Base-by-base conservation (phyloP, 192 early-diverging fungal genomes). In the Jimgerdemannia lactiflua region DNA sequence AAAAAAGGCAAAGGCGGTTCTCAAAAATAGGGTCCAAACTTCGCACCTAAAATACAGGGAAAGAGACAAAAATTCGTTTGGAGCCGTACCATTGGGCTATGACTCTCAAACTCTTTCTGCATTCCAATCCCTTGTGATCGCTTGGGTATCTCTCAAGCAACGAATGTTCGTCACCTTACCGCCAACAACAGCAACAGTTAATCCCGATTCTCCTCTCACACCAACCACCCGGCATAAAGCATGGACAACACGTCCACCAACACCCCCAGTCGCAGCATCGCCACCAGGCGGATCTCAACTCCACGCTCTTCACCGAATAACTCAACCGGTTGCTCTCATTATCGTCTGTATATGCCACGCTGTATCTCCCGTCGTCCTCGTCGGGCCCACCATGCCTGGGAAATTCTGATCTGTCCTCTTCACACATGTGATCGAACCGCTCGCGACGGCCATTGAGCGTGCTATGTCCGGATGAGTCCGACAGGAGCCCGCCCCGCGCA, bases 221-320 rank as follows among this genome's bases (percentile, higher is more conserved):
- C 72, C 72, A 73, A 6, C 72, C 72, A 17, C 72, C 72, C 1
- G 72, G 72, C 39, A 73, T 66, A 40, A 64, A 73, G 4, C 65
- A 43, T 8, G 72, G 72, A 41, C 72, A 73, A 42, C 72, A 73
- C 4, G 59, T 64, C 72, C 72, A 73, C 72, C 72, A 73, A 64
- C 65, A 73, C 3, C 54, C 72, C 18, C 67, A 65, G 4, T 66
- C 72, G 39, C 67, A 73, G 54, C 72, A 73, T 4, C 64, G 63
- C 9, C 63, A 73, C n/a, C 72, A 73, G 6, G 42, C 72, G 8
- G 72, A 66, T 42, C 67, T 73, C 63, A 73, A 65, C 10, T 73
- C 72, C n/a, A 73, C 65, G 64, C 72, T 73, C 59, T 73, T 73
- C 41, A 73, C 64, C 7, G 72, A 73, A 6, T 73, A 73, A 3